Percentiles rank a stretch among this genome's conserved stretches.
These are phyloP conservation scores for Taxawa tesnikishii DNA, from an alignment of 2,329 filamentous ascomycete species.

Conservation along the genomic window DNA sequence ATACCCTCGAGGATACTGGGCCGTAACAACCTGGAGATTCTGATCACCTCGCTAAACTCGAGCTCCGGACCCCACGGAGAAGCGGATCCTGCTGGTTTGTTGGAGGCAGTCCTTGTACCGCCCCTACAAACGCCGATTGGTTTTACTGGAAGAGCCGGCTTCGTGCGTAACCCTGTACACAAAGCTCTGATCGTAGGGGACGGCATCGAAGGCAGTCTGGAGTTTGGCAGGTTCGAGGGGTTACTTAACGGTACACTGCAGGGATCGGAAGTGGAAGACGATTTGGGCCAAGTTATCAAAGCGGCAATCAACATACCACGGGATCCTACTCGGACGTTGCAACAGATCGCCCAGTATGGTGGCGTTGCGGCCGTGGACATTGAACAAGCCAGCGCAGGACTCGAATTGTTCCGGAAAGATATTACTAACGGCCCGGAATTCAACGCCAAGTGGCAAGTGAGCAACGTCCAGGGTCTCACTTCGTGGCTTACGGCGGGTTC, in stretches of 20 bases:
- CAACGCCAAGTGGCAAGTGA: conserved; percentile 21
- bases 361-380: conserved; percentile 46
- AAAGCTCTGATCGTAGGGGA: conserved; percentile 63
- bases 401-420: conserved; percentile 31
- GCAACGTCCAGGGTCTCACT: conserved; percentile 15
- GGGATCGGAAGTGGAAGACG: not conserved
- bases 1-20: conserved; percentile 52
- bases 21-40: conserved; percentile 52
- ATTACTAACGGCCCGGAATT: conserved; percentile 20
- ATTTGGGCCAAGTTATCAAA: conserved; percentile 25
- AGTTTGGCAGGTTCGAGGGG: conserved; percentile 29
- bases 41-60: conserved; percentile 39
- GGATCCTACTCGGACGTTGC: conserved; percentile 4
- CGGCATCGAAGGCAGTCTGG: conserved; percentile 56
- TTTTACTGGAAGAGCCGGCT: conserved; percentile 49
- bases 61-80: conserved; percentile 22
- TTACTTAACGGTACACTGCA: conserved; percentile 9
- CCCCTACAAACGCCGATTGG: conserved; percentile 56
- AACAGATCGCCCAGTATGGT: conserved; percentile 12
- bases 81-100: conserved; percentile 25
- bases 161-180: conserved; percentile 73
- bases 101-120: conserved; percentile 63
- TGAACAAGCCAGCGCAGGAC: conserved; percentile 46
- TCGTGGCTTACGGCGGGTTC: conserved; percentile 13
- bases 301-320: conserved; percentile 45